Base-by-base conservation (phyloP, 805 yeast genomes). In the Lipomyces yamadae region DNA sequence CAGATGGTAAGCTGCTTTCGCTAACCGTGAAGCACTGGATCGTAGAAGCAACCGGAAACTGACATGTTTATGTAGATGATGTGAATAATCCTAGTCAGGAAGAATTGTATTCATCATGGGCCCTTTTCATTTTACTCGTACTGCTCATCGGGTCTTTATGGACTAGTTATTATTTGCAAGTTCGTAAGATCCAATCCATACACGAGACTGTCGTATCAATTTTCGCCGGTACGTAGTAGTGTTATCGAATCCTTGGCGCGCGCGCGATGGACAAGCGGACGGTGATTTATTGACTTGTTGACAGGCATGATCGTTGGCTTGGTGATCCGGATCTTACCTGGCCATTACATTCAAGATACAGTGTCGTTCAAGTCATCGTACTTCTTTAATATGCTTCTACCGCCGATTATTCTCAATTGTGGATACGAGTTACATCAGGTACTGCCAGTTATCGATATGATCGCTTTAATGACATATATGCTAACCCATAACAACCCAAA, bases 31-130 rank as follows among this genome's bases (percentile, higher is more conserved):
- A 2, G 30, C 52, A 34, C 15, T 32, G 37, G 34, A 33, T 50
- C 45, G 29, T 45, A 58, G 34, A 24, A 24, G 24, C 34, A 56
- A 24, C 5, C 13, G 45, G 30, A 4, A 4, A 13, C 56, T 48
- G n/a, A 32, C 56, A 8, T 30, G 15, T 48, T 18, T 37, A 24
- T 5, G 35, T 32, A 66, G 70, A 65, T 13, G 70, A 65, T 6
- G 56, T 59, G n/a, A 62, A 59, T 4, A 92, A 91, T 74, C 97
- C 98, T 0, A 89, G 92, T 18, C 88, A 94, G 3, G 97, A 94
- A 74, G 99, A 95, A 78, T 91, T 95, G 73, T 95, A 92, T 77
- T 90, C 97, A 3, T 92, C 98, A 0, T 95, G 99, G 99, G 98
- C 99, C 0, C 80, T 95, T 32, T 92, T 92, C 78, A 96, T 95